These are phyloP conservation scores for Citropsis articulata DNA, from an alignment of 345 rosid species.

Conservation along the genomic window DNA sequence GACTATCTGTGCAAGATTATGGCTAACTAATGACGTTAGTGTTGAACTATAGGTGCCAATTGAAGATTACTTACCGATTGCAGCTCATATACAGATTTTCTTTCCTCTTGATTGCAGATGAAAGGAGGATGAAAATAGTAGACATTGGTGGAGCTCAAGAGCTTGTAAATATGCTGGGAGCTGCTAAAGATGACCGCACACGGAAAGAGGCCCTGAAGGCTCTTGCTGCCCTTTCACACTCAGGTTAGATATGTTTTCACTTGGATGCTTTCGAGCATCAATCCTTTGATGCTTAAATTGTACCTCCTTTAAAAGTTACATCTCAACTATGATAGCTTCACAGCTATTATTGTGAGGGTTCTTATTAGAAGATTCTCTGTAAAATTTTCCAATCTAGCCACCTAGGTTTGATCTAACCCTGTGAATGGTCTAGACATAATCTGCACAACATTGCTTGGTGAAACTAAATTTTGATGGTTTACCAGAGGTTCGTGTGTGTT, in stretches of 20 bases:
- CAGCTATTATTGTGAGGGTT: neutral
- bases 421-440: neutral
- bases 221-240: constrained; percentile 60
- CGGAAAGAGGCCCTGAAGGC: constrained; percentile 81
- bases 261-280: neutral
- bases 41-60: neutral
- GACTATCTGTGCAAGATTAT: neutral
- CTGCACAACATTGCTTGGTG: neutral
- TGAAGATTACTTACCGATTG: neutral
- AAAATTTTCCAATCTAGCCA: neutral
- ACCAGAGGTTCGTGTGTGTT: neutral
- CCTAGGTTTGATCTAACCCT: neutral
- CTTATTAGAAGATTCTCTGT: neutral
- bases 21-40: neutral
- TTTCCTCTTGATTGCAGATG: constrained; percentile 42
- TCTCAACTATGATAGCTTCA: neutral
- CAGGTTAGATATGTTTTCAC: constrained; percentile 39
- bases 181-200: constrained; percentile 78
- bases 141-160: constrained; percentile 85
- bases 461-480: neutral
- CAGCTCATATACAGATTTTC: neutral
- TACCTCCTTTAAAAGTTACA: neutral
- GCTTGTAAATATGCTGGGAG: constrained; percentile 69
- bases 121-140: constrained; percentile 87
- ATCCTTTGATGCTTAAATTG: neutral